Percentiles rank a stretch among this genome's conserved stretches.
These are phyloP conservation scores for Cavenderia fasciculata DNA, from an alignment of 78 protist species.

Conservation along the genomic window DNA sequence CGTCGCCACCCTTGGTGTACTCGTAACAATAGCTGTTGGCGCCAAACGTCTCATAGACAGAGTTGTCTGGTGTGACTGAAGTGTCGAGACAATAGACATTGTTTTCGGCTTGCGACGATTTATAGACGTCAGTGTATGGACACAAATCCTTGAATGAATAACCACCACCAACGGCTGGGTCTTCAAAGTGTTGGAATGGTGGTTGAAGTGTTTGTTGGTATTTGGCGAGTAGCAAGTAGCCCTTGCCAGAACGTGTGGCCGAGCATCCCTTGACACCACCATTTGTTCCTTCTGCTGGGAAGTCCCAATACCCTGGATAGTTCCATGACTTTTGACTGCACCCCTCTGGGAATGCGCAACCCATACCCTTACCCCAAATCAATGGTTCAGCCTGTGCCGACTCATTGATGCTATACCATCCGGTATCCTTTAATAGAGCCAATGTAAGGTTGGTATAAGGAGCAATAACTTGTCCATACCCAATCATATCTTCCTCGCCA, in stretches of 20 bases:
- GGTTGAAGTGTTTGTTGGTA: conserved; percentile 9
- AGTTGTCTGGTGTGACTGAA: not conserved
- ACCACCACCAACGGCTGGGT: not conserved
- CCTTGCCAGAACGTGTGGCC: conserved; percentile 17
- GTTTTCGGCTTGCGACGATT: not conserved
- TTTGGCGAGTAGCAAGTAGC: too few species aligned
- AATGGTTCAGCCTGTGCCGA: conserved; percentile 19
- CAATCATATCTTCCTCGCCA: conserved; percentile 45
- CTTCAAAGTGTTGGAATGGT: not conserved
- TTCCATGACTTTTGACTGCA: conserved; percentile 1
- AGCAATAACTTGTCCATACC: conserved; percentile 20
- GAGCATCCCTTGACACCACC: not conserved
- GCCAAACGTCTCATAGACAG: not conserved
- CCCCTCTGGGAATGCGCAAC: not conserved
- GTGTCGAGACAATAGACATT: not conserved
- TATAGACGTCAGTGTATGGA: conserved; percentile 1
- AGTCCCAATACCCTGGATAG: conserved; percentile 34
- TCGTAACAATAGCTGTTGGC: not conserved
- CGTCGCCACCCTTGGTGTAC: not conserved
- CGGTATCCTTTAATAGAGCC: conserved; percentile 23
- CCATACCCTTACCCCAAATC: conserved; percentile 18
- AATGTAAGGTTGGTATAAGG: conserved; percentile 42
- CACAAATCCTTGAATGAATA: conserved; percentile 2
- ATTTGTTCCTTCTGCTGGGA: not conserved
- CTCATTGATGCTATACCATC: conserved; percentile 17